These are phyloP conservation scores for Pestalotiopsis sp. DNA, from an alignment of 2,329 filamentous ascomycete genomes.

Conservation along the genomic window DNA sequence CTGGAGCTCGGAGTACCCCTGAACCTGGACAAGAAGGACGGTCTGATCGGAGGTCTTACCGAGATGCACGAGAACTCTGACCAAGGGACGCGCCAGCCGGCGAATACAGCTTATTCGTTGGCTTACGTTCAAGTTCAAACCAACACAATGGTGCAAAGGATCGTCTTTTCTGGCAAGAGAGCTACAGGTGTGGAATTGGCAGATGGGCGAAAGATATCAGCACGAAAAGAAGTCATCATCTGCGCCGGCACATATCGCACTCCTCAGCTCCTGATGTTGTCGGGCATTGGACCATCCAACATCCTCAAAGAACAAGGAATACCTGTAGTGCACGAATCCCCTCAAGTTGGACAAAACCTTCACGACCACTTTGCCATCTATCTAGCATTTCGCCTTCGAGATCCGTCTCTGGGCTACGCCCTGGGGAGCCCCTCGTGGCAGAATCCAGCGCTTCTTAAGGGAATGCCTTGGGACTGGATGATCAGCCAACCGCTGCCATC, in stretches of 20 bases:
- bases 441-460: conserved; percentile 9
- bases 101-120: conserved; percentile 21
- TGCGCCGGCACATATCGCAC: conserved; percentile 31
- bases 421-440: conserved; percentile 10
- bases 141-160: conserved; percentile 17
- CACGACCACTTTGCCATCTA: conserved; percentile 3
- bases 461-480: conserved; percentile 4
- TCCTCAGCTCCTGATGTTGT: conserved; percentile 34
- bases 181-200: conserved; percentile 42
- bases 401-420: conserved; percentile 12
- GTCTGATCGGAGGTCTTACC: conserved; percentile 30
- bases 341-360: conserved; percentile 26
- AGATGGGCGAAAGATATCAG: conserved; percentile 26
- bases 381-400: conserved; percentile 11
- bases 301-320: conserved; percentile 33
- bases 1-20: conserved; percentile 36
- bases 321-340: conserved; percentile 29
- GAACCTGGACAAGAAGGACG: conserved; percentile 28
- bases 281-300: conserved; percentile 30
- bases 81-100: conserved; percentile 20
- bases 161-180: conserved; percentile 21
- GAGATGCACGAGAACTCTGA: conserved; percentile 28
- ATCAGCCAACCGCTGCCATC: not conserved
- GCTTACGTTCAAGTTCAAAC: conserved; percentile 19
- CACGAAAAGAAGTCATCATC: conserved; percentile 32